These are phyloP conservation scores for Brasenia schreberi DNA, from an alignment of 164 flowering plant species.

Conservation along the genomic window DNA sequence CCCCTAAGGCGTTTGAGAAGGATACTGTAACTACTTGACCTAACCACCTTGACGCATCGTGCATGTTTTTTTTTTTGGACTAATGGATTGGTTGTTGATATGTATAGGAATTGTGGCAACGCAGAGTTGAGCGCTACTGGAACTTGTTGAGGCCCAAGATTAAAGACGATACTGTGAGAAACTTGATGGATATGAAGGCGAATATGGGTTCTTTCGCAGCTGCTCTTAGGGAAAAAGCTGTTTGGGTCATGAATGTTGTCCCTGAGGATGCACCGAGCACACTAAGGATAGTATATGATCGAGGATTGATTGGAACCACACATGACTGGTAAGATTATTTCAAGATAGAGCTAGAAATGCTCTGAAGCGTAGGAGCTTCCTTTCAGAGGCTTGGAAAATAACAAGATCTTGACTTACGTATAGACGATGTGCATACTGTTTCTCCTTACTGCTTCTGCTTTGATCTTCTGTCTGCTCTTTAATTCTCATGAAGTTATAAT, in stretches of 20 bases:
- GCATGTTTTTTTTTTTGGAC: no score
- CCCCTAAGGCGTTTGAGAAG: slow-evolving; percentile 55
- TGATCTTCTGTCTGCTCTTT: no score
- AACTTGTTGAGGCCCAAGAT: slow-evolving; percentile 45
- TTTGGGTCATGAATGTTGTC: slow-evolving; percentile 92
- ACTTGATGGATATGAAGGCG: slow-evolving; percentile 92
- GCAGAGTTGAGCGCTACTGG: slow-evolving; percentile 63
- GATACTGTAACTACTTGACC: slow-evolving; percentile 41
- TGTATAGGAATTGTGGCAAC: slow-evolving; percentile 63
- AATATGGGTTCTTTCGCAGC: slow-evolving; percentile 84
- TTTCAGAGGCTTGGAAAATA: no score
- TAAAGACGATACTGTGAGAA: slow-evolving; percentile 41
- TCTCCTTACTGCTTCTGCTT: no score
- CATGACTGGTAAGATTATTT: slow-evolving; percentile 55
- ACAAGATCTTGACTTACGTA: no score
- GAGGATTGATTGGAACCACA: slow-evolving; percentile 68
- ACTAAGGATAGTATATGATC: slow-evolving; percentile 64
- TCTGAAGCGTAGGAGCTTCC: no score
- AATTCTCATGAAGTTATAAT: no score
- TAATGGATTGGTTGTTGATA: background rate
- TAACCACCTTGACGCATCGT: no score
- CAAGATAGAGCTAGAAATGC: no score
- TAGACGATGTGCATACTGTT: no score
- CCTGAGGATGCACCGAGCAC: slow-evolving; percentile 90
- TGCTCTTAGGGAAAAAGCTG: slow-evolving; percentile 60